phyloP scores from a whole-genome alignment of 2,329 filamentous ascomycete species.

The Claviceps quebecensis region DNA sequence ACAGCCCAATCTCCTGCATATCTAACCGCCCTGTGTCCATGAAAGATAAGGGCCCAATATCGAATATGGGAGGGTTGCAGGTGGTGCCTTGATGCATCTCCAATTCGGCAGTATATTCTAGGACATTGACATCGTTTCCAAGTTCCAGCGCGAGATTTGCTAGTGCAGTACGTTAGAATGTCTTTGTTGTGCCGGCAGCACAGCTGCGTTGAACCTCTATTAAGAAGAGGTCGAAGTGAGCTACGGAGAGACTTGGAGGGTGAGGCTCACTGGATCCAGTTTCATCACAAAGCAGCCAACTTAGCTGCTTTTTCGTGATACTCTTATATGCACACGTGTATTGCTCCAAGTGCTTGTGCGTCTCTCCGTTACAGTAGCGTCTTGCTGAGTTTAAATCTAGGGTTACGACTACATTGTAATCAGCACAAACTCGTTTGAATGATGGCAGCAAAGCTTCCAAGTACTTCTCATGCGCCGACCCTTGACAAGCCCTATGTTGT shows the following conservation, averaged over 20 bases:
- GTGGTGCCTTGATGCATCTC: constrained; percentile 8
- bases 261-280: constrained; percentile 14
- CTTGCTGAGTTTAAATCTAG: constrained; percentile 60
- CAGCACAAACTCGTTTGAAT: neutral
- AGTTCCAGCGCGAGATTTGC: neutral
- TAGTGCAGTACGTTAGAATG: neutral
- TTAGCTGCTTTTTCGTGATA: constrained; percentile 50
- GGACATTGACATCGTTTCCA: neutral
- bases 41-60: constrained; percentile 14
- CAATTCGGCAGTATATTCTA: constrained; percentile 21
- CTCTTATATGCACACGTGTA: constrained; percentile 66
- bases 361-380: constrained; percentile 33
- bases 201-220: neutral
- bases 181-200: neutral
- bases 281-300: constrained; percentile 68
- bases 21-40: constrained; percentile 27
- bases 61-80: constrained; percentile 13
- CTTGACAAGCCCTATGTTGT: constrained; percentile 43
- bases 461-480: neutral
- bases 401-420: constrained; percentile 48
- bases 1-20: constrained; percentile 48
- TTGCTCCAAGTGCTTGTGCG: neutral
- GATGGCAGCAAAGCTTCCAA: neutral
- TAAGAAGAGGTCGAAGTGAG: neutral
- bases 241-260: neutral